Evolutionary conservation across 768 basidiomycete species (phyloP), one percentile per base, ranked within the genome.

Genomic region (Lactifluus subvellereus): DNA sequence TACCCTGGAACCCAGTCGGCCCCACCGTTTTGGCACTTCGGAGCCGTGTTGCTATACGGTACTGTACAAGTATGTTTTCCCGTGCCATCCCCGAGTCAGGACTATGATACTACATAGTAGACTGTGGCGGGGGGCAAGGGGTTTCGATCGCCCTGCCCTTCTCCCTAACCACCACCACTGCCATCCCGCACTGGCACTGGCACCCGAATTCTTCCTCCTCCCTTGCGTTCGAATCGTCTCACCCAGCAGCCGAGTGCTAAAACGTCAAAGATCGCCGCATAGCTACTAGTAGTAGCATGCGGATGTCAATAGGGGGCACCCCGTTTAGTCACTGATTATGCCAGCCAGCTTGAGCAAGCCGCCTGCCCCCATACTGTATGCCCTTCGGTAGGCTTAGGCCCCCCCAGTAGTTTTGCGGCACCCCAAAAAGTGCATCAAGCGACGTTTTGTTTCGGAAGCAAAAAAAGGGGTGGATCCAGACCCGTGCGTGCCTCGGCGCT

Each of bases 81-180:
- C 27, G 11, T 48, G 47, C 47, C 47, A 47, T n/a, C 20, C n/a
- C 45, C 45, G 45, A 47, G 45, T 47, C 45, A 47, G 20, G 20
- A 7, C 45, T 11, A 22, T 4, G 5, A 18, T 7, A 13, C 38
- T 5, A 27, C 22, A 22, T 37, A 14, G 4, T 40, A 40, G 11
- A 14, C 11, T 14, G 8, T 2, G 32, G 20, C 11, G 9, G 51
- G 6, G 51, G 32, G 3, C 20, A 22, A 52, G 50, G 58, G 50
- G 10, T 32, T 40, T 22, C 50, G 50, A 32, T 40, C 37, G 5
- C 6, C 47, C 22, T 48, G 10, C 32, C 58, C 50, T 59, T 32
- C n/a, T 35, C 51, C 59, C 51, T 20, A 38, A 60, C 59, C 59
- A 60, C 59, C 51, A 60, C 38, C 49, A 11, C 30, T 22, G 13